phyloP scores from a whole-genome alignment of 2,329 filamentous ascomycete genomes.

The Diplodia sapinea region DNA sequence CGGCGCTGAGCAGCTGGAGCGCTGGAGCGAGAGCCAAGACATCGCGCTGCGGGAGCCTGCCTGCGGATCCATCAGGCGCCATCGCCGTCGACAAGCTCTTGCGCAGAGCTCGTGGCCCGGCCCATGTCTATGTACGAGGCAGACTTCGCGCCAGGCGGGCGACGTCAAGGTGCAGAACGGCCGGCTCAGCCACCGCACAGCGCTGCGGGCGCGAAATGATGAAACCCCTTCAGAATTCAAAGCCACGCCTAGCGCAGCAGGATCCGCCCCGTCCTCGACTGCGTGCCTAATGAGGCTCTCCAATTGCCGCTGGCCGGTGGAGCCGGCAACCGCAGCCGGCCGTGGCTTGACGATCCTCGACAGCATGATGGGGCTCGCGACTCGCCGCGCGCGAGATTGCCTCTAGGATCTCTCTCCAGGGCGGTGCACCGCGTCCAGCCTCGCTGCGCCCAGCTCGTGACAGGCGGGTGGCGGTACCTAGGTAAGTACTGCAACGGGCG shows the following conservation, averaged over 20 bases:
- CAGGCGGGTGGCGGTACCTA: neutral
- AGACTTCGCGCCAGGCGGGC: neutral
- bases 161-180: neutral
- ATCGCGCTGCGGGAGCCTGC: constrained; percentile 17
- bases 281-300: constrained; percentile 27
- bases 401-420: constrained; percentile 4
- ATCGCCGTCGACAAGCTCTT: constrained; percentile 1
- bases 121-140: constrained; percentile 8
- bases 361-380: neutral
- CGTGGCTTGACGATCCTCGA: constrained; percentile 1
- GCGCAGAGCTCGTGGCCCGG: constrained; percentile 7
- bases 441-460: neutral
- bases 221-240: constrained; percentile 25
- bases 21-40: constrained; percentile 7
- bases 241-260: constrained; percentile 24
- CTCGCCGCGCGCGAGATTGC: constrained; percentile 20
- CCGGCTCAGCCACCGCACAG: constrained; percentile 9
- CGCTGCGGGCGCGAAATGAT: constrained; percentile 23
- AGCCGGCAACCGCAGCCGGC: constrained; percentile 19
- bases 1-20: neutral
- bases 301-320: constrained; percentile 7
- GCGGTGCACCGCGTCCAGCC: neutral
- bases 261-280: neutral
- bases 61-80: constrained; percentile 22
- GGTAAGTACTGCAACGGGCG: neutral